These are phyloP conservation scores for Copromyces sp. DNA, from an alignment of 495 filamentous ascomycete genomes.

Conservation along the genomic window DNA sequence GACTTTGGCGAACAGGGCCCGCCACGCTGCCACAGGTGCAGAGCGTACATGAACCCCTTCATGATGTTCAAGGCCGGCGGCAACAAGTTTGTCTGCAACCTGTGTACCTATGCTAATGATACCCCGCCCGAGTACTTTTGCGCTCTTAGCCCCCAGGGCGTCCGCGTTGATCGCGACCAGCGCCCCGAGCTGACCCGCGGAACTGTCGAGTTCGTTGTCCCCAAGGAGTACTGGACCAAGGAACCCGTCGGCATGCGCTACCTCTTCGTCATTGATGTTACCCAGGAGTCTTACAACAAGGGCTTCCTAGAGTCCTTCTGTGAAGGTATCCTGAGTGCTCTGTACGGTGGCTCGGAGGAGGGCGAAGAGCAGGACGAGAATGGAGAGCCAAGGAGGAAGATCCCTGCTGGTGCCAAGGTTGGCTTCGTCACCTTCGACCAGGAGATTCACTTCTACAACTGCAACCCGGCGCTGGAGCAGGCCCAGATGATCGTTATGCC, in stretches of 20 bases:
- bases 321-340: conserved; percentile 71
- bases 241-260: conserved; percentile 80
- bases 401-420: conserved; percentile 75
- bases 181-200: conserved; percentile 82
- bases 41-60: conserved; percentile 97
- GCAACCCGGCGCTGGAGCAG: conserved; percentile 68
- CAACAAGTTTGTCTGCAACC: conserved; percentile 95
- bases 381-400: conserved; percentile 47
- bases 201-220: conserved; percentile 91
- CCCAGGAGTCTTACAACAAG: conserved; percentile 77
- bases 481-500: conserved; percentile 99
- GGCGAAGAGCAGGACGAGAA: conserved; percentile 41
- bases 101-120: conserved; percentile 96
- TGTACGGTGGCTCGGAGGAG: conserved; percentile 57
- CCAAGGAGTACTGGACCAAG: conserved; percentile 98
- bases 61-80: conserved; percentile 94
- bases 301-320: conserved; percentile 89
- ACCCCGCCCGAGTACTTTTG: conserved; percentile 87
- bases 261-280: conserved; percentile 89
- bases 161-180: conserved; percentile 79
- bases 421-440: conserved; percentile 94
- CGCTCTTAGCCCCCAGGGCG: conserved; percentile 76
- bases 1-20: conserved; percentile 92
- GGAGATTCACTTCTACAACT: conserved; percentile 95
- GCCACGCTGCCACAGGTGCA: conserved; percentile 84